phyloP scores from a whole-genome alignment of 768 basidiomycete species.

The Collybia sordida region DNA sequence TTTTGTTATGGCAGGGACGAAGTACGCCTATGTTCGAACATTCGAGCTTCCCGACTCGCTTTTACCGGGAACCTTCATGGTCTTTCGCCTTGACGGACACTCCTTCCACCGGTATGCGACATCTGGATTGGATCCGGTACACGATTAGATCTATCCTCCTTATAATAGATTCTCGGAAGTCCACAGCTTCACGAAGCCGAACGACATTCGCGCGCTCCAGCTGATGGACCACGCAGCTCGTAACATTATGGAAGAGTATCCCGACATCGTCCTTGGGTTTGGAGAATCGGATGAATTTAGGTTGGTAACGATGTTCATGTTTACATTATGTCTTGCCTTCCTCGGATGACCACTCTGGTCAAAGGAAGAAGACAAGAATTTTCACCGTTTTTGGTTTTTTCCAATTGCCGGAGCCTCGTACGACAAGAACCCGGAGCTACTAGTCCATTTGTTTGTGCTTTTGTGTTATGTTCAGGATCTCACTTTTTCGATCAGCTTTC shows the following conservation, averaged over 20 bases:
- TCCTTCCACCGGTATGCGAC: constrained; percentile 80
- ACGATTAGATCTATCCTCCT: neutral
- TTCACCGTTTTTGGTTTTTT: neutral
- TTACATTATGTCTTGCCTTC: too few species aligned
- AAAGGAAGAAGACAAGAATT: neutral
- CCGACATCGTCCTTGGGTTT: constrained; percentile 84
- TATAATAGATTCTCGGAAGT: constrained; percentile 73
- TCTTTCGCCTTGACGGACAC: constrained; percentile 90
- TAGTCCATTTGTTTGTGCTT: neutral
- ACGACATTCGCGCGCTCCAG: constrained; percentile 81
- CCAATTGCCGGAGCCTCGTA: neutral
- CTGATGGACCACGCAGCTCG: constrained; percentile 93
- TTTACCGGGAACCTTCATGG: constrained; percentile 79
- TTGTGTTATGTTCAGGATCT: neutral
- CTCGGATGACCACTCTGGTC: too few species aligned
- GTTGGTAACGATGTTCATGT: constrained; percentile 34
- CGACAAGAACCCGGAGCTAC: neutral
- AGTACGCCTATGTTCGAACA: constrained; percentile 84
- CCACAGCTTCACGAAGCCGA: constrained; percentile 87
- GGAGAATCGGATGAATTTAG: constrained; percentile 99
- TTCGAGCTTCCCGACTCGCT: constrained; percentile 90
- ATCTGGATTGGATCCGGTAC: neutral
- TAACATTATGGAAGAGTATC: constrained; percentile 77
- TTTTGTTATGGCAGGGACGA: constrained; percentile 89
- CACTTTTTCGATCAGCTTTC: constrained; percentile 59